These are phyloP conservation scores for Gossypium bickii DNA, from an alignment of 345 rosid genomes.

Conservation along the genomic window DNA sequence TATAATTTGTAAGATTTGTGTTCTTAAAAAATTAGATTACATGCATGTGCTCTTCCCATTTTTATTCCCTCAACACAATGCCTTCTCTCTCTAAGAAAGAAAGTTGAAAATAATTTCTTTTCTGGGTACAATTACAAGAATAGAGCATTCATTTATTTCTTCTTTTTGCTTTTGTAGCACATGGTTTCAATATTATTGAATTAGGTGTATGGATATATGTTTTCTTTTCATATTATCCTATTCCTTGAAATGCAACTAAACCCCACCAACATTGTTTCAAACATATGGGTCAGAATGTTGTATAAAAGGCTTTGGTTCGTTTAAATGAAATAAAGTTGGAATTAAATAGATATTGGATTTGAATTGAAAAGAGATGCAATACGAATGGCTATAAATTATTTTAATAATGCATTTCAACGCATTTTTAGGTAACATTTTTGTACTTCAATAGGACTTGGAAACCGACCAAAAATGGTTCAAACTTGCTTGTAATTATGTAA, in stretches of 20 bases:
- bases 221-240: background rate
- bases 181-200: conserved; percentile 1
- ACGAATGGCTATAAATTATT: too few species aligned
- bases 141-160: background rate
- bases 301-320: background rate
- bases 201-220: background rate
- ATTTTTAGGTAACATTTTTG: too few species aligned
- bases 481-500: background rate
- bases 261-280: background rate
- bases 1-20: background rate
- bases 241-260: background rate
- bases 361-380: too few species aligned
- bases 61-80: background rate
- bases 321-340: too few species aligned
- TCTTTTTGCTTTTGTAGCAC: background rate
- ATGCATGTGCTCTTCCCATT: conserved; percentile 14
- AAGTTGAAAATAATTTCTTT: background rate
- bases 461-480: background rate
- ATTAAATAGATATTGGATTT: too few species aligned
- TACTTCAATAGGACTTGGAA: background rate
- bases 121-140: background rate
- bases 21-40: background rate
- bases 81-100: background rate
- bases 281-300: background rate
- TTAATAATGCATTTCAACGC: too few species aligned